Conservation (phyloP, 1,284 basidiomycete species). For the Apiotrichum domesticum region DNA sequence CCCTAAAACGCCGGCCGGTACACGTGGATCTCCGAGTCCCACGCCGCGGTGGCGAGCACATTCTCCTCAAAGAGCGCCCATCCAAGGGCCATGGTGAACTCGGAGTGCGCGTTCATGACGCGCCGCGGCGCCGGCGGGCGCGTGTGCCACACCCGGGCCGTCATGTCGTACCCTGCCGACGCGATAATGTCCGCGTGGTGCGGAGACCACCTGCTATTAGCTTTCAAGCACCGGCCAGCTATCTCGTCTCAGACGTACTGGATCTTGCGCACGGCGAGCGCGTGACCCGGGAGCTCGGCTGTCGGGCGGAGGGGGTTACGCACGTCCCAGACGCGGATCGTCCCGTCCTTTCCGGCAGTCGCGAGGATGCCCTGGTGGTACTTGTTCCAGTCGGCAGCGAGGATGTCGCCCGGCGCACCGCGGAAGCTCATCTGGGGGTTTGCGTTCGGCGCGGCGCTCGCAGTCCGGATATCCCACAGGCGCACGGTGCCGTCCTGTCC, state of each 20-base stretch:
- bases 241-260: conserved; percentile 22
- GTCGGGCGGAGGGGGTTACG: conserved; percentile 25
- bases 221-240: too few species aligned
- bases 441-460: not conserved
- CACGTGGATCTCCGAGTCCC: conserved; percentile 79
- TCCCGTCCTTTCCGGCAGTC: conserved; percentile 50
- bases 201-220: conserved; percentile 43
- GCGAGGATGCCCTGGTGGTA: conserved; percentile 50
- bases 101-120: conserved; percentile 69
- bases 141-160: conserved; percentile 46
- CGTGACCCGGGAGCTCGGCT: conserved; percentile 43
- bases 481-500: conserved; percentile 77
- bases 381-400: conserved; percentile 55
- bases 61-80: conserved; percentile 81
- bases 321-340: conserved; percentile 49
- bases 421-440: conserved; percentile 2
- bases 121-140: conserved; percentile 49
- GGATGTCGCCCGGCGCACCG: conserved; percentile 21
- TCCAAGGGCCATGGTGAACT: conserved; percentile 85
- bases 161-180: conserved; percentile 72
- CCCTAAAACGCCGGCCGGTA: conserved; percentile 46
- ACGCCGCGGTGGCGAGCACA: conserved; percentile 76
- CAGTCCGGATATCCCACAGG: conserved; percentile 58
- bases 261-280: conserved; percentile 51
- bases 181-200: conserved; percentile 64